Evolutionary conservation across 805 yeast species (phyloP), one percentile per base, ranked within the genome.

Genomic region (Lachancea cidri): DNA sequence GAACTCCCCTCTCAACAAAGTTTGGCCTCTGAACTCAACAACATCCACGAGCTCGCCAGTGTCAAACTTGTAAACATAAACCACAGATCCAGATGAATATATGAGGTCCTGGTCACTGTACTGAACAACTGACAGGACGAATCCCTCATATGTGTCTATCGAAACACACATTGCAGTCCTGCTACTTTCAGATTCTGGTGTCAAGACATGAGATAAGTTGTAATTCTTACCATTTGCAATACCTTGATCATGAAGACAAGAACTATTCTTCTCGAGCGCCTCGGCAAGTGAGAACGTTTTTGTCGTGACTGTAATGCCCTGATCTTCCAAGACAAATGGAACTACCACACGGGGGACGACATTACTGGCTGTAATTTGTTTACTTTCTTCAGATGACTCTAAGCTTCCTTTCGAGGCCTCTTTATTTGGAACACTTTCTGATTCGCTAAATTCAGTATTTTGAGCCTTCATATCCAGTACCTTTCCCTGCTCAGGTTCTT

Each of bases 1-100:
- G 18, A 57, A 50, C 16, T 39, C 35, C 24, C 48, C 49, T 22
- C 36, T 35, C 5, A 49, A 37, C 2, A 57, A 17, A 1, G 41
- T 22, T 32, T 56, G 59, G 4, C 60, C 60, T 14, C 42, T 36
- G 18, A 53, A 53, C 33, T 47, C 52, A 14, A 54, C 35, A 8
- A 45, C 38, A 30, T 57, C 62, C 17, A 57, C 39, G 9, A 52
- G 20, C 33, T 45, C 47, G 2, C 31, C 47, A 5, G 50, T 44
- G 17, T 41, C 48, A 37, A 49, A 42, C 29, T 43, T 47, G 32
- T 45, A 45, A 4, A 49, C 46, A 11, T 33, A 18, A 25, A 47
- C 44, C 13, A 43, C 35, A 13, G 46, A 47, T 47, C 43, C 43
- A 6, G 42, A 37, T 2, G 42, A 39, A n/a, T 14, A 6, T 8